A percentile compares a stretch with the other conserved stretches of the same genome.
Evolutionary conservation across 176 grass and related monocot species (phyloP).

Genomic region (Puccinellia tenuiflora): DNA sequence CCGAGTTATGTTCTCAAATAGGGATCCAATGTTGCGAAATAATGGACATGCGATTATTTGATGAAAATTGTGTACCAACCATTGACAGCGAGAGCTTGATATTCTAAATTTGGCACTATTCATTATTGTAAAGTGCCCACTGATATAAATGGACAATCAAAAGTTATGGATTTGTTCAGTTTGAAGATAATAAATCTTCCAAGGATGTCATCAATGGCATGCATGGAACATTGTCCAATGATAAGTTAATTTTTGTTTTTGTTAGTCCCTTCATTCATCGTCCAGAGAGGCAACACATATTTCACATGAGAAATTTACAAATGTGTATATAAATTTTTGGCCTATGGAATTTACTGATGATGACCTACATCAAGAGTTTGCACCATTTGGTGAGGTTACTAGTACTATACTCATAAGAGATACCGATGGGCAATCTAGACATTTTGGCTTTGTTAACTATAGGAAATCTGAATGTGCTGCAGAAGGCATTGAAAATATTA

Average conservation of each 20-base stretch:
- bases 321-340: conserved; percentile 49
- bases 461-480: conserved; percentile 24
- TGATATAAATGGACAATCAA: conserved; percentile 28
- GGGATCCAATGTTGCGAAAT: conserved; percentile 31
- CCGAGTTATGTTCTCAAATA: conserved; percentile 43
- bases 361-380: conserved; percentile 32
- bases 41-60: conserved; percentile 37
- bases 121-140: conserved; percentile 47
- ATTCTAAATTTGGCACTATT: conserved; percentile 24
- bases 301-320: conserved; percentile 11
- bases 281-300: background rate
- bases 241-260: conserved; percentile 21
- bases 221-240: conserved; percentile 26
- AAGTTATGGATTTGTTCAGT: conserved; percentile 53
- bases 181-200: conserved; percentile 6
- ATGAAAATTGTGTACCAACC: conserved; percentile 32
- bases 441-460: conserved; percentile 60
- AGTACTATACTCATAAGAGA: conserved; percentile 42
- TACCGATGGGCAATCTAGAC: conserved; percentile 19
- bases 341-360: conserved; percentile 17
- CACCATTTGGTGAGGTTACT: conserved; percentile 35
- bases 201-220: too few species aligned
- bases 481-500: conserved; percentile 14
- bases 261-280: conserved; percentile 23
- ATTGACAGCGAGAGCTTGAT: conserved; percentile 38